These are phyloP conservation scores for Mucor irregularis DNA, from an alignment of 371 early-diverging fungal species.

Conservation along the genomic window DNA sequence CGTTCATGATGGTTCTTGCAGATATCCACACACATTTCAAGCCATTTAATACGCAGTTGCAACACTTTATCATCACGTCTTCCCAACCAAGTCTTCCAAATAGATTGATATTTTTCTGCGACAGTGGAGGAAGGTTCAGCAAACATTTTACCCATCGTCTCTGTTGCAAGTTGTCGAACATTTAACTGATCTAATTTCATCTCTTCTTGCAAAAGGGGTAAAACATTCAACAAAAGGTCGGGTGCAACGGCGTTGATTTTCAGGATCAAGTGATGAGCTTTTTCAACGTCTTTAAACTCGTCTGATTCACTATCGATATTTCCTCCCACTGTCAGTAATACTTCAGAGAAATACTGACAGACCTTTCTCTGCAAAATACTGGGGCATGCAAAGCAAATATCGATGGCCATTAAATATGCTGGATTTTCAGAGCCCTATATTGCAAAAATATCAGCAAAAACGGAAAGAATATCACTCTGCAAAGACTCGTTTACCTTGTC, in stretches of 20 bases:
- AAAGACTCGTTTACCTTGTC: slow-evolving; percentile 54
- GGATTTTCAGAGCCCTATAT: slow-evolving; percentile 66
- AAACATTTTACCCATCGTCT: slow-evolving; percentile 87
- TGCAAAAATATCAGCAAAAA: not conserved
- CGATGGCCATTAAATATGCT: slow-evolving; percentile 79
- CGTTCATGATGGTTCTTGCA: slow-evolving; percentile 70
- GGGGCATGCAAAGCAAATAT: slow-evolving; percentile 73
- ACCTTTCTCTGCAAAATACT: slow-evolving; percentile 88
- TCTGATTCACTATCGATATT: slow-evolving; percentile 41
- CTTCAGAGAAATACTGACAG: slow-evolving; percentile 84
- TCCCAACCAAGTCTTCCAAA: slow-evolving; percentile 88
- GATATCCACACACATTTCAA: slow-evolving; percentile 66
- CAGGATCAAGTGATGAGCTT: slow-evolving; percentile 77
- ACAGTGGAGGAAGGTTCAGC: slow-evolving; percentile 69
- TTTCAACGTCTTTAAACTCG: slow-evolving; percentile 60
- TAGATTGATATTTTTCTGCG: slow-evolving; percentile 71
- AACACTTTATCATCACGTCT: slow-evolving; percentile 77
- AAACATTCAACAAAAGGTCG: slow-evolving; percentile 80
- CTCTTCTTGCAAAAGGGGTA: slow-evolving; percentile 96
- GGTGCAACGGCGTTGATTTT: slow-evolving; percentile 78
- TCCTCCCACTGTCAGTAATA: slow-evolving; percentile 59
- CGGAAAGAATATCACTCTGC: not conserved
- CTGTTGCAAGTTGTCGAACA: slow-evolving; percentile 78
- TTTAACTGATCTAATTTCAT: slow-evolving; percentile 75
- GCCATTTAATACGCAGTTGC: slow-evolving; percentile 74